Evolutionary conservation across 331 rosid genomes (phyloP).

Genomic region (Phaseolus coccineus): DNA sequence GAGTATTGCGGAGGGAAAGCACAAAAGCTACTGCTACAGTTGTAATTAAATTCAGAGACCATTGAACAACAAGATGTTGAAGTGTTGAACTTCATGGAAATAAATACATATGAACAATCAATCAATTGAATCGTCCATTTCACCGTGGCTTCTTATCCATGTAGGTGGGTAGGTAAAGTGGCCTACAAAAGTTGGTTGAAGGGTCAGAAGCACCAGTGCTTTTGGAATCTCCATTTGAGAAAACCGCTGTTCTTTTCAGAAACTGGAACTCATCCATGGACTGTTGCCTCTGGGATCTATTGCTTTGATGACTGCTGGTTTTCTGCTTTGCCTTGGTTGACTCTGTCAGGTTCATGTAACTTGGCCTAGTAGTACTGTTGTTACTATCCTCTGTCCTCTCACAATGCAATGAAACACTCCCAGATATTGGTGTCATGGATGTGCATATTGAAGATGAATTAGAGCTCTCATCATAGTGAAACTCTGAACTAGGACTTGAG

Average conservation of each 20-base stretch:
- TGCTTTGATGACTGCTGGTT: conserved; percentile 36
- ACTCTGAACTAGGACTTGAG: conserved; percentile 89
- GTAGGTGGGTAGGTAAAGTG: conserved; percentile 61
- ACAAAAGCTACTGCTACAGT: conserved; percentile 45
- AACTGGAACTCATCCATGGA: conserved; percentile 91
- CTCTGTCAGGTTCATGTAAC: conserved; percentile 84
- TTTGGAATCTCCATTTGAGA: conserved; percentile 73
- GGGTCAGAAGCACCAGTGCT: conserved; percentile 73
- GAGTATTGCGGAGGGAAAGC: conserved; percentile 41
- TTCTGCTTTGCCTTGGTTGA: conserved; percentile 79
- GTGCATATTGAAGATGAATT: conserved; percentile 86
- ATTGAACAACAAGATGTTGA: conserved; percentile 81
- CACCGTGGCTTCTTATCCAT: conserved; percentile 58
- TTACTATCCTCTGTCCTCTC: conserved; percentile 67
- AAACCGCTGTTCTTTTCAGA: conserved; percentile 60
- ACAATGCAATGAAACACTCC: conserved; percentile 53
- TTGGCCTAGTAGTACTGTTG: conserved; percentile 54
- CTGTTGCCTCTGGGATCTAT: conserved; percentile 79
- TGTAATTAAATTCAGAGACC: conserved; percentile 43
- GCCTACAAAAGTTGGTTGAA: conserved; percentile 64
- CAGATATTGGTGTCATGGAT: conserved; percentile 73
- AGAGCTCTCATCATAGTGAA: conserved; percentile 72
- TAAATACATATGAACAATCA: conserved; percentile 28
- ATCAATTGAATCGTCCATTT: conserved; percentile 26
- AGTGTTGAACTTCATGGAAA: conserved; percentile 62